phyloP scores from a whole-genome alignment of 2,329 filamentous ascomycete genomes.

The Beauveria asiatica region DNA sequence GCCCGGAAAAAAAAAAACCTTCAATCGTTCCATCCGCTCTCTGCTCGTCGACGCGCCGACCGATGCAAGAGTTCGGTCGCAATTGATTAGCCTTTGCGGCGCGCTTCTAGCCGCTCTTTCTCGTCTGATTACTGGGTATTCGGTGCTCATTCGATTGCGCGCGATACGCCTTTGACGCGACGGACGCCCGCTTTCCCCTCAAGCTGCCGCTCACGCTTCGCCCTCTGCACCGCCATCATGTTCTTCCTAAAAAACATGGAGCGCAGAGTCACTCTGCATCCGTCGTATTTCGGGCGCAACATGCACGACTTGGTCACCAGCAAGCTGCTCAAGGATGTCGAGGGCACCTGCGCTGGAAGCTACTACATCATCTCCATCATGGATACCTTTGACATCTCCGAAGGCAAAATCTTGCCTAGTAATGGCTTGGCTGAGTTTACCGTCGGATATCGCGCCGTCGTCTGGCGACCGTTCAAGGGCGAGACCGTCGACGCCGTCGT shows the following conservation, averaged over 20 bases:
- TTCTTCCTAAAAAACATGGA: constrained; percentile 98
- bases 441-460: constrained; percentile 88
- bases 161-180: not conserved
- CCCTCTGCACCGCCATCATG: constrained; percentile 46
- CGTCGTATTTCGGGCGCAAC: constrained; percentile 91
- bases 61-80: not conserved
- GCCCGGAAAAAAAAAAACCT: not conserved
- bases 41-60: constrained; percentile 6
- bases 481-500: constrained; percentile 97
- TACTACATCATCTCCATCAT: constrained; percentile 98
- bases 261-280: constrained; percentile 88
- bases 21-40: no score
- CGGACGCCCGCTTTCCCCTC: constrained; percentile 3
- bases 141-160: not conserved
- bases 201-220: not conserved
- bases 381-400: constrained; percentile 90
- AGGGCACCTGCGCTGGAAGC: constrained; percentile 88
- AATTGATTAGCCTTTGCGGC: not conserved
- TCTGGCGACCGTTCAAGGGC: constrained; percentile 96
- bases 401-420: constrained; percentile 84
- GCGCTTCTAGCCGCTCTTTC: constrained; percentile 4
- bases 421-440: constrained; percentile 91
- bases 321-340: constrained; percentile 84
- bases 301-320: constrained; percentile 87
- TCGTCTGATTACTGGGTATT: not conserved